phyloP scores from a whole-genome alignment of 208 protist species.

The Leishmania arabica region DNA sequence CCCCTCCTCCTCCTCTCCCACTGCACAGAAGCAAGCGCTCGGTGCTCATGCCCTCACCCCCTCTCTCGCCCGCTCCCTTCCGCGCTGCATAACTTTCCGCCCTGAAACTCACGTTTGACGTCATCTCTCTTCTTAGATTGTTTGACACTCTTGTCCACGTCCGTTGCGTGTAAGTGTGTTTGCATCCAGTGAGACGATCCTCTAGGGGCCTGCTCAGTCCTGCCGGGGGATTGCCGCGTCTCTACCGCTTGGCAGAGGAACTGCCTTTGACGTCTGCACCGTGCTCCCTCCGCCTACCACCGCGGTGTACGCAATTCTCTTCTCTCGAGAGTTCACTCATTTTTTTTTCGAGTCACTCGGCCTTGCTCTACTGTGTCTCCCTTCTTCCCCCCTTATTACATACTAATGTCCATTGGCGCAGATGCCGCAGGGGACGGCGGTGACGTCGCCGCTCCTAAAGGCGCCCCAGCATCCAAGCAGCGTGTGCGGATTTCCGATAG shows the following conservation, averaged over 20 bases:
- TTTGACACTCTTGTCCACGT: neutral
- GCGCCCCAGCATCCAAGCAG: neutral
- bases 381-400: neutral
- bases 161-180: neutral
- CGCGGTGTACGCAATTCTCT: neutral
- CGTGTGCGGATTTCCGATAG: slow-evolving; percentile 32
- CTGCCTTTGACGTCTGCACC: neutral
- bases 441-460: neutral
- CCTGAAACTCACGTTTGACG: too few relatives aligned
- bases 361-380: neutral
- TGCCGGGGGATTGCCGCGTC: neutral
- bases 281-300: neutral
- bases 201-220: neutral
- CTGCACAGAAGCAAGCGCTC: neutral
- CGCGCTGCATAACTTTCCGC: neutral
- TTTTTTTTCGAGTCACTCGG: neutral
- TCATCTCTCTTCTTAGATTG: neutral
- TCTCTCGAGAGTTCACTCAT: neutral
- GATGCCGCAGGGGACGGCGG: neutral
- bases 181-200: neutral
- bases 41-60: neutral
- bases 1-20: neutral
- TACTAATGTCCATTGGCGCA: neutral
- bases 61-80: neutral
- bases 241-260: neutral